Evolutionary conservation across 2,329 filamentous ascomycete genomes (phyloP), one percentile per base, ranked within the genome.

Genomic region (Leptodontidium sp.): DNA sequence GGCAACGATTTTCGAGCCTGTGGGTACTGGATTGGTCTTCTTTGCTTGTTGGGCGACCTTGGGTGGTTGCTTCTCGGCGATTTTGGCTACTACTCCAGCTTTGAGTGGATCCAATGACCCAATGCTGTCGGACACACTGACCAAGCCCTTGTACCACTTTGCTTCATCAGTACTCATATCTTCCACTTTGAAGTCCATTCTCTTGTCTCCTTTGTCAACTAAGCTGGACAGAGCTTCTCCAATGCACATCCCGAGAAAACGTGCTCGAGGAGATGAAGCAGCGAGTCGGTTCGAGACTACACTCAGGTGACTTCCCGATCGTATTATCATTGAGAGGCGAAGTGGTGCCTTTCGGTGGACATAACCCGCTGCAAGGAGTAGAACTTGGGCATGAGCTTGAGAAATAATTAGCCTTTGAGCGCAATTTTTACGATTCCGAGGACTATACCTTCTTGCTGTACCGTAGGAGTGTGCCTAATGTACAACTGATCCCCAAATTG

Each of bases 401-500:
- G 32, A 47, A 15, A 21, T 6, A 61, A 62, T 64, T 12, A 66
- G 59, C 38, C 62, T 38, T 61, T n/a, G 2, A 50, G 26, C 58
- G 21, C 26, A 40, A 15, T 6, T 14, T 49, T 49, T 9, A 8
- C 64, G 55, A 8, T 62, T 53, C 45, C 57, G 72, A 77, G 1
- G 29, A 59, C 17, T 80, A 74, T 81, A 92, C 93, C 91, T 86
- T 98, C 93, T 85, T 99, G 96, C 76, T 94, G 92, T 49, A 96
- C 77, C n/a, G 92, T 87, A 5, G 94, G 90, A 0, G 91, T 88
- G 79, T 98, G 94, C 68, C 89, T 92, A 74, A 98, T 93, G 75
- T 94, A 97, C 12, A 98, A 83, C 61, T 91, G 88, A 75, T 98
- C 94, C 0, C 93, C 93, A 78, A 98, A 97, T 61, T 91, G 87